Conservation (phyloP, 1,284 basidiomycete genomes). For the Sanghuangporus weigelae region DNA sequence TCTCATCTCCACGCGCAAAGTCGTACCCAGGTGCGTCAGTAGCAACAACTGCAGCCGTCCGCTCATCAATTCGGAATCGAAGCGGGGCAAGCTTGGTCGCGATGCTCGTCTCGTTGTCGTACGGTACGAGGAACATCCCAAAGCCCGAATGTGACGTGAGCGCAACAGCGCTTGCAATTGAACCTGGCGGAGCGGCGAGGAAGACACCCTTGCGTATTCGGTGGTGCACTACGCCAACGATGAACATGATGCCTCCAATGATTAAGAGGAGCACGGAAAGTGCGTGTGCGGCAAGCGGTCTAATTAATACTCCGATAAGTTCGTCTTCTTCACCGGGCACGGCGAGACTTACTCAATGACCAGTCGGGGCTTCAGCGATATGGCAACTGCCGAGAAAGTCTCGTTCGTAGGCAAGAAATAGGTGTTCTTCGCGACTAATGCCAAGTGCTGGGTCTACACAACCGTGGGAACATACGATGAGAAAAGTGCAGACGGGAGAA, state of each 20-base stretch:
- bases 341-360: constrained; percentile 47
- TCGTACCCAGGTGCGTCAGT: constrained; percentile 30
- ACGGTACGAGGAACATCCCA: constrained; percentile 54
- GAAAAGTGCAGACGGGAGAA: background rate
- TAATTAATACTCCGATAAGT: constrained; percentile 22
- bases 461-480: background rate
- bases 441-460: constrained; percentile 47
- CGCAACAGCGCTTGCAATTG: constrained; percentile 48
- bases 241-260: constrained; percentile 40
- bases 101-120: constrained; percentile 43
- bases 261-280: constrained; percentile 44
- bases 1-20: background rate
- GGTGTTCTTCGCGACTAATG: constrained; percentile 46
- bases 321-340: background rate
- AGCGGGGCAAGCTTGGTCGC: constrained; percentile 45
- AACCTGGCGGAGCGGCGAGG: constrained; percentile 53
- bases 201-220: constrained; percentile 44
- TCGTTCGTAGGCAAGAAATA: constrained; percentile 44
- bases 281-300: constrained; percentile 42
- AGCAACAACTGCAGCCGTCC: constrained; percentile 59
- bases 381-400: constrained; percentile 34
- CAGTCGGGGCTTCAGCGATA: constrained; percentile 40
- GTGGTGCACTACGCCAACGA: constrained; percentile 42
- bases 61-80: constrained; percentile 49
- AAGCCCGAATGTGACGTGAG: constrained; percentile 58